Evolutionary conservation across 257 asterid genomes (phyloP).

Genomic region (Solanum virginianum): DNA sequence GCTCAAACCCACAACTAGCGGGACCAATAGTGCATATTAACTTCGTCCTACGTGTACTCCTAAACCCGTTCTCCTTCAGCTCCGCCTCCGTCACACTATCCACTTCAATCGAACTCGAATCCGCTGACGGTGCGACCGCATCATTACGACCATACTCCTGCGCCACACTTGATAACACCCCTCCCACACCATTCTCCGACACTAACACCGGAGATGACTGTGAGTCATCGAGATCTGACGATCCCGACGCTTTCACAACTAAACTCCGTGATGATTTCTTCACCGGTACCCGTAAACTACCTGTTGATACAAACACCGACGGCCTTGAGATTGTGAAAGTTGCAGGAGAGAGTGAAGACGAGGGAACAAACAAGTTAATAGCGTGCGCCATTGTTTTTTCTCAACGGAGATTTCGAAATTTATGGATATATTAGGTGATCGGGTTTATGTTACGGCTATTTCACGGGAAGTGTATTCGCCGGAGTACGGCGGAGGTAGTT

Average conservation of each 20-base stretch:
- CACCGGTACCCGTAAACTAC: constrained; percentile 3
- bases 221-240: constrained; percentile 13
- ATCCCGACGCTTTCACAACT: constrained; percentile 1
- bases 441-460: background rate
- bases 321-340: constrained; percentile 7
- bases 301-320: constrained; percentile 3
- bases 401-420: background rate
- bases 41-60: constrained; percentile 95
- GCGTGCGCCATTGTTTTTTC: constrained; percentile 18
- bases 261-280: background rate
- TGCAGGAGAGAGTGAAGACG: constrained; percentile 7
- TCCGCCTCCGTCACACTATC: constrained; percentile 93
- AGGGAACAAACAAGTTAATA: constrained; percentile 16
- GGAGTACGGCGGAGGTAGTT: background rate
- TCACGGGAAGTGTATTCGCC: background rate
- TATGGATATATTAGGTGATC: background rate
- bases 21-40: constrained; percentile 89
- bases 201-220: constrained; percentile 4
- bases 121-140: constrained; percentile 10
- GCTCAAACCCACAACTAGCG: constrained; percentile 65
- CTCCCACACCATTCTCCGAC: constrained; percentile 47
- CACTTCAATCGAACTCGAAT: constrained; percentile 69
- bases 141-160: constrained; percentile 16
- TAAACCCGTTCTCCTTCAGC: constrained; percentile 93
- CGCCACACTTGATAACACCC: constrained; percentile 9